phyloP scores from a whole-genome alignment of 2,329 filamentous ascomycete species.

The Epichloe hybrida region DNA sequence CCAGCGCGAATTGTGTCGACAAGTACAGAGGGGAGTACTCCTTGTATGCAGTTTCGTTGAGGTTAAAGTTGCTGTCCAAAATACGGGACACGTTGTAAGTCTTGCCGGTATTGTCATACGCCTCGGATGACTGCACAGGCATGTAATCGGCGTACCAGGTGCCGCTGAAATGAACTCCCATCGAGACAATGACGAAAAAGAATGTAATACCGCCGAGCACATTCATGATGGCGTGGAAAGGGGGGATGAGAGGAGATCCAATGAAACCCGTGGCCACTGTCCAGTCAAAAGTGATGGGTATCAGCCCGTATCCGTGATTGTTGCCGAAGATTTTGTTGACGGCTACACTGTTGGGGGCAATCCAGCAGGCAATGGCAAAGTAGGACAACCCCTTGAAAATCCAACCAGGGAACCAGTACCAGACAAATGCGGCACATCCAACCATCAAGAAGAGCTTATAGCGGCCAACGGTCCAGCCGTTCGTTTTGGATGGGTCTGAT shows the following conservation, averaged over 20 bases:
- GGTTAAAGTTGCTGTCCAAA: constrained; percentile 38
- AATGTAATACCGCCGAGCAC: constrained; percentile 37
- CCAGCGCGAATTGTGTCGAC: constrained; percentile 45
- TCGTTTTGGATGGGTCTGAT: constrained; percentile 34
- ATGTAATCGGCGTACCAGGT: constrained; percentile 46
- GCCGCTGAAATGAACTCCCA: constrained; percentile 44
- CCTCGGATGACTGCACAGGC: constrained; percentile 45
- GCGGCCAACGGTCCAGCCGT: constrained; percentile 50
- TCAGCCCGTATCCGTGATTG: constrained; percentile 41
- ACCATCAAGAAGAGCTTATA: constrained; percentile 50
- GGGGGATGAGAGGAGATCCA: constrained; percentile 36
- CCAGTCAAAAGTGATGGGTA: constrained; percentile 48
- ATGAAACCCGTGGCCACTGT: constrained; percentile 34
- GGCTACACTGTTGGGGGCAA: constrained; percentile 45
- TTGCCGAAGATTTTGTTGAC: constrained; percentile 50
- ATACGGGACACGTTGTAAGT: constrained; percentile 49
- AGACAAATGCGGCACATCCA: constrained; percentile 34
- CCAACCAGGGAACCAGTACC: constrained; percentile 51
- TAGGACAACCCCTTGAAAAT: constrained; percentile 49
- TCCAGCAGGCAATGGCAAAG: constrained; percentile 49
- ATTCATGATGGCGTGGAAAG: constrained; percentile 42
- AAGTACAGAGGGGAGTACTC: constrained; percentile 54
- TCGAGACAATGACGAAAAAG: constrained; percentile 44
- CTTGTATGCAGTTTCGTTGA: constrained; percentile 47
- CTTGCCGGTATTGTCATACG: constrained; percentile 50